Conservation (phyloP, 2,329 filamentous ascomycete species). For the Aspergillus novoparasiticus region DNA sequence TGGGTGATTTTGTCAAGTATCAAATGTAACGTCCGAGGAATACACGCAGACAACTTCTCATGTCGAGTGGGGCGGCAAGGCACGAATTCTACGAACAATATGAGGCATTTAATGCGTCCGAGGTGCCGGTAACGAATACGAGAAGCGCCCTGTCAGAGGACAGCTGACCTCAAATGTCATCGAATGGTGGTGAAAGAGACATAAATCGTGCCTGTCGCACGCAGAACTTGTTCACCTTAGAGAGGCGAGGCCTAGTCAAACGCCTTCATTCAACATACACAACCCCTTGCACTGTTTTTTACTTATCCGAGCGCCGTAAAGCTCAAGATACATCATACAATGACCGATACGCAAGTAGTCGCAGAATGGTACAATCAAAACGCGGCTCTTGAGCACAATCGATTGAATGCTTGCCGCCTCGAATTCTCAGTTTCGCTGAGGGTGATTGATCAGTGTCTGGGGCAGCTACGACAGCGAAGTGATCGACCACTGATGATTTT, state of each 20-base stretch:
- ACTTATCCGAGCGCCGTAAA: background rate
- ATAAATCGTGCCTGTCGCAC: background rate
- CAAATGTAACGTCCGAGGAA: background rate
- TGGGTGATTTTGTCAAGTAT: background rate
- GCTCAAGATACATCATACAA: background rate
- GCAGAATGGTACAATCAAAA: background rate
- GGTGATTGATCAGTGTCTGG: background rate
- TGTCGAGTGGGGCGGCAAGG: background rate
- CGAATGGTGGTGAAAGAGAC: background rate
- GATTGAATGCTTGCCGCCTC: background rate
- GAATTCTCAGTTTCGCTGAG: background rate
- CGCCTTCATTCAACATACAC: background rate
- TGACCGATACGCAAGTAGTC: background rate
- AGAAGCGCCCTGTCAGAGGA: background rate
- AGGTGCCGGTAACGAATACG: background rate
- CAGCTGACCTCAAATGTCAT: background rate
- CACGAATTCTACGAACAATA: conserved; percentile 54
- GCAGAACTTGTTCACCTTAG: background rate
- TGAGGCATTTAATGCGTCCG: background rate
- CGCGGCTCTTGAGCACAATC: background rate
- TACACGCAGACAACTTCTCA: background rate
- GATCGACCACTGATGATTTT: background rate
- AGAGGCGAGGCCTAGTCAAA: background rate
- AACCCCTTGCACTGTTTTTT: background rate
- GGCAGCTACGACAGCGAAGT: background rate